These are phyloP conservation scores for Meira nashicola DNA, from an alignment of 1,284 basidiomycete genomes.

Conservation along the genomic window DNA sequence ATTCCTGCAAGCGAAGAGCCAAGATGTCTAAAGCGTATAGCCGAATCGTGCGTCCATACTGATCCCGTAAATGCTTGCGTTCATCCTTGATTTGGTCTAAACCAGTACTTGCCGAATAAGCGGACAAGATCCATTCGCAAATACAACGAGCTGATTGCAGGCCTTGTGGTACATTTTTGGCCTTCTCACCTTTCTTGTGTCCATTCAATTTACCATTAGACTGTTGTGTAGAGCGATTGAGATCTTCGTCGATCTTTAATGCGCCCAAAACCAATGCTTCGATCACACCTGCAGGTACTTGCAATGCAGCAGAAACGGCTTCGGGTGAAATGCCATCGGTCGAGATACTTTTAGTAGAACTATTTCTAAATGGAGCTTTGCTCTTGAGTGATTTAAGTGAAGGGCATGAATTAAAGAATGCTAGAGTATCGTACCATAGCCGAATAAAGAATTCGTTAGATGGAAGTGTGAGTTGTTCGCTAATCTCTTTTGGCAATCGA, in stretches of 20 bases:
- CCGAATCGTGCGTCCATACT: not conserved
- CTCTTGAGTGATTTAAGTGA: not conserved
- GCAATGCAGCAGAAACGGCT: not conserved
- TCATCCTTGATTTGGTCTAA: not conserved
- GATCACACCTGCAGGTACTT: slow-evolving; percentile 5
- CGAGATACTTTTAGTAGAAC: not conserved
- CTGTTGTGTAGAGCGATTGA: not conserved
- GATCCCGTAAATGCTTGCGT: not conserved
- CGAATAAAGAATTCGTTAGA: not conserved
- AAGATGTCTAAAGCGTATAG: slow-evolving; percentile 8
- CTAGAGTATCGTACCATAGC: slow-evolving; percentile 1
- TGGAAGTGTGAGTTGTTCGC: not conserved
- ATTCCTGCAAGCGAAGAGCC: slow-evolving; percentile 1
- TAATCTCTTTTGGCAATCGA: too few relatives aligned
- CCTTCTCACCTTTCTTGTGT: not conserved
- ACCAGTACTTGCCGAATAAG: slow-evolving; percentile 4
- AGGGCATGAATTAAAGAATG: not conserved
- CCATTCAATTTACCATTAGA: not conserved
- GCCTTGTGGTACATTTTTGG: not conserved
- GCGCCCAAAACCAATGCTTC: slow-evolving; percentile 4
- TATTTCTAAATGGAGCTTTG: not conserved
- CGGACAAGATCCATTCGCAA: slow-evolving; percentile 7
- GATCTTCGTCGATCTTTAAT: slow-evolving; percentile 2
- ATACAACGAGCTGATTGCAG: slow-evolving; percentile 1
- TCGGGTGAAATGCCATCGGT: not conserved